A percentile compares a stretch with the other conserved stretches of the same genome.
Conservation (phyloP, 1,139 yeast species). For the Taphrina populina region DNA sequence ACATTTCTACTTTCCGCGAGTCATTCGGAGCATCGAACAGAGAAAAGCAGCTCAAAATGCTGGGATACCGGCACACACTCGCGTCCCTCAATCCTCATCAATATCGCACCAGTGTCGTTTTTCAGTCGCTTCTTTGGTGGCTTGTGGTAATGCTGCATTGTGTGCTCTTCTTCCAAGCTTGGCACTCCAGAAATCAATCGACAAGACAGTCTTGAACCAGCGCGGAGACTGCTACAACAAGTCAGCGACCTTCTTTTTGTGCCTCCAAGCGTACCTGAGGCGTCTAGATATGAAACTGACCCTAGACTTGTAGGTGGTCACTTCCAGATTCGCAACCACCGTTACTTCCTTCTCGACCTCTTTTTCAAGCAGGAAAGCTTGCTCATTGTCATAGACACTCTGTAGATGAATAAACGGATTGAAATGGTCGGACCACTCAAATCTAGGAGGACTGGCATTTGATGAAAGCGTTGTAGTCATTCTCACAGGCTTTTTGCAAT, state of each 20-base stretch:
- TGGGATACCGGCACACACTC: not conserved
- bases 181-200: not conserved
- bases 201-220: not conserved
- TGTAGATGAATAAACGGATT: slow-evolving; percentile 8
- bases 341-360: not conserved
- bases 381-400: not conserved
- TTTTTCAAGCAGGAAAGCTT: not conserved
- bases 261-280: not conserved
- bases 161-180: not conserved
- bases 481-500: too few relatives aligned
- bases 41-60: too few relatives aligned
- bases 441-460: too few relatives aligned
- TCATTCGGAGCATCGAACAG: too few relatives aligned
- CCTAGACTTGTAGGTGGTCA: not conserved
- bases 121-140: not conserved
- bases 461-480: too few relatives aligned
- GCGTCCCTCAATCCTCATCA: slow-evolving; percentile 4
- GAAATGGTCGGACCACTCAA: slow-evolving; percentile 19
- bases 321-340: not conserved
- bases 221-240: not conserved
- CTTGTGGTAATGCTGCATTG: slow-evolving; percentile 1
- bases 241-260: not conserved
- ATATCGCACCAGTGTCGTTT: slow-evolving; percentile 20
- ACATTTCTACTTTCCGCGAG: too few relatives aligned
- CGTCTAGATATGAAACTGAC: not conserved